These are phyloP conservation scores for Zygoascus ofunaensis DNA, from an alignment of 805 yeast species.

Conservation along the genomic window DNA sequence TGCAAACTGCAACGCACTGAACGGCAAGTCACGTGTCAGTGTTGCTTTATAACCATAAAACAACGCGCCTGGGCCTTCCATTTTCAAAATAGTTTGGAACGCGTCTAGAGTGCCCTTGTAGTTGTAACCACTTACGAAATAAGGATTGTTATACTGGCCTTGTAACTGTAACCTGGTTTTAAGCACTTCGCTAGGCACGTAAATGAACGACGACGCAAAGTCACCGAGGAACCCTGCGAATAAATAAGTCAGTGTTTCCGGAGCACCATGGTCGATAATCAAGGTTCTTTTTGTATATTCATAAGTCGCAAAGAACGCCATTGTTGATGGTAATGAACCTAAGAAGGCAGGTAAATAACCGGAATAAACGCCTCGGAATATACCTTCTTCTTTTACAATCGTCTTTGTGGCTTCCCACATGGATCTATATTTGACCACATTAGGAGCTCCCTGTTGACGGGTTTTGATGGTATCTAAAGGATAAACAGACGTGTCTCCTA, in stretches of 20 bases:
- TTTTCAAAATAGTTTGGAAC: constrained; percentile 45
- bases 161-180: constrained; percentile 91
- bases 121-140: constrained; percentile 77
- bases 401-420: constrained; percentile 71
- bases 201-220: constrained; percentile 74
- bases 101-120: constrained; percentile 73
- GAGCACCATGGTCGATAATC: constrained; percentile 51
- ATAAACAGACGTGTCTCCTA: constrained; percentile 91
- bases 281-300: constrained; percentile 68
- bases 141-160: constrained; percentile 74
- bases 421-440: constrained; percentile 53
- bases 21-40: constrained; percentile 83
- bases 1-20: constrained; percentile 91
- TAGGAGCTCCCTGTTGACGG: constrained; percentile 90
- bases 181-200: constrained; percentile 92
- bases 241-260: constrained; percentile 74
- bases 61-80: constrained; percentile 69
- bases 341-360: constrained; percentile 88
- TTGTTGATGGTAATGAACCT: constrained; percentile 85
- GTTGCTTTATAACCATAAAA: constrained; percentile 94
- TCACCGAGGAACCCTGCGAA: constrained; percentile 92
- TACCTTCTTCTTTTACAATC: constrained; percentile 76
- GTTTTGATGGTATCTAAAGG: constrained; percentile 95
- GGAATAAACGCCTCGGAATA: constrained; percentile 75
- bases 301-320: constrained; percentile 87